A percentile compares a stretch with the other conserved stretches of the same genome.
phyloP scores from a whole-genome alignment of 73 alveolate species.

The Symbiodinium natans region DNA sequence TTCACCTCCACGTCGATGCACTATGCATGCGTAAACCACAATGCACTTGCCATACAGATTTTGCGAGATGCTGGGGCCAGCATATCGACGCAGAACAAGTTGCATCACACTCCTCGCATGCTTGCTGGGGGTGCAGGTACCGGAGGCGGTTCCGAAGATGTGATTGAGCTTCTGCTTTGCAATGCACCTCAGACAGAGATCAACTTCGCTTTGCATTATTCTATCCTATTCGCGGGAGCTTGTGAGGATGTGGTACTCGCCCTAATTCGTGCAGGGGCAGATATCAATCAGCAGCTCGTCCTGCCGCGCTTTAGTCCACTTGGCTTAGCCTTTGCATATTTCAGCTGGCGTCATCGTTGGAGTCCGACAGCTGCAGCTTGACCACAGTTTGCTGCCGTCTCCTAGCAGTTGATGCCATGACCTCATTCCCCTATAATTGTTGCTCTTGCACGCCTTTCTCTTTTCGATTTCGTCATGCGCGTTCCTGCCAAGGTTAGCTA shows the following conservation, averaged over 20 bases:
- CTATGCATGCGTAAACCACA: constrained; percentile 67
- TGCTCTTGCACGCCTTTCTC: not conserved
- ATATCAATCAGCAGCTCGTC: constrained; percentile 17
- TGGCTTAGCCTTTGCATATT: constrained; percentile 1
- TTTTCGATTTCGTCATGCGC: not conserved
- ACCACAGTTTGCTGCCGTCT: too few relatives aligned
- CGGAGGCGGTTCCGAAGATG: constrained; percentile 20
- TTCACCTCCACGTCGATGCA: constrained; percentile 43
- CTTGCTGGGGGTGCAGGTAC: constrained; percentile 67
- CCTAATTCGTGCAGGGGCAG: constrained; percentile 53
- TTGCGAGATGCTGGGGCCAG: constrained; percentile 11
- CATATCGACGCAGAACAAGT: not conserved
- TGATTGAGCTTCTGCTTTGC: constrained; percentile 31
- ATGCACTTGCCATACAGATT: constrained; percentile 16
- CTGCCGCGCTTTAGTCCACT: constrained; percentile 5
- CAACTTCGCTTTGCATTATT: not conserved
- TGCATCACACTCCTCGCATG: constrained; percentile 34
- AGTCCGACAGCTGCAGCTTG: constrained; percentile 48
- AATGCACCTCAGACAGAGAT: constrained; percentile 16
- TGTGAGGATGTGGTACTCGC: constrained; percentile 45
- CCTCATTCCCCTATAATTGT: not conserved
- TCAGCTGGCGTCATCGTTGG: constrained; percentile 45
- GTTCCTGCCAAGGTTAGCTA: constrained; percentile 15
- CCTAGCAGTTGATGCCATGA: not conserved
- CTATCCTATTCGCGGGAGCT: constrained; percentile 37